Conservation (phyloP, 345 rosid genomes). For the Reutealis trisperma region DNA sequence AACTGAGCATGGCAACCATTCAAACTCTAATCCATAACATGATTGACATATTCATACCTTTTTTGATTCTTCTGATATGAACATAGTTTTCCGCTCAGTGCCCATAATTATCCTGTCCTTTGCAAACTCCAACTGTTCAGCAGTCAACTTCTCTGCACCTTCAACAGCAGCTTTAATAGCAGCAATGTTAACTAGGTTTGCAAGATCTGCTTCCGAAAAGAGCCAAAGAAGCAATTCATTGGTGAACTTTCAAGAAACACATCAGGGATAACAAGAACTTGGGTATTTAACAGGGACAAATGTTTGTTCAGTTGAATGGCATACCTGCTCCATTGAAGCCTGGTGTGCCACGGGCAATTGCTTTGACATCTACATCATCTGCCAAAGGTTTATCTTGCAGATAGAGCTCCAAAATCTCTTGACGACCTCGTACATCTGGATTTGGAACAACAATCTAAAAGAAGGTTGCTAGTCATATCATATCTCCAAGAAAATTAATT, state of each 20-base stretch:
- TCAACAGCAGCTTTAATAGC: constrained; percentile 99
- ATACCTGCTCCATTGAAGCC: constrained; percentile 99
- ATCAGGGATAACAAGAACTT: background rate
- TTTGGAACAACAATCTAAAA: constrained; percentile 88
- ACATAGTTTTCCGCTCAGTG: constrained; percentile 96
- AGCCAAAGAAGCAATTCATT: constrained; percentile 8
- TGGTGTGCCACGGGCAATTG: constrained; percentile 98
- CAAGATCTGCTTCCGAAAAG: constrained; percentile 63
- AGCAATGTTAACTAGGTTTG: constrained; percentile 94
- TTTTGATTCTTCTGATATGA: constrained; percentile 91
- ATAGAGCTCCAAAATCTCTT: constrained; percentile 96
- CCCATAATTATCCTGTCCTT: constrained; percentile 97
- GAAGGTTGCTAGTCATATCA: constrained; percentile 28
- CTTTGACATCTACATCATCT: constrained; percentile 81
- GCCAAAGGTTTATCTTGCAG: constrained; percentile 90
- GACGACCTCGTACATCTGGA: constrained; percentile 94
- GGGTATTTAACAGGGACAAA: background rate
- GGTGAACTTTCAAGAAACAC: constrained; percentile 1
- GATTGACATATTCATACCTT: constrained; percentile 53
- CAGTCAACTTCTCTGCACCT: constrained; percentile 76
- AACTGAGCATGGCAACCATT: background rate
- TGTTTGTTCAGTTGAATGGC: constrained; percentile 9
- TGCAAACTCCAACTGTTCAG: constrained; percentile 85
- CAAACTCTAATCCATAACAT: background rate
- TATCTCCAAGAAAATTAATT: constrained; percentile 12